phyloP scores from a whole-genome alignment of 306 rosid genomes.

The cucumber (Cucumis sativus) region Cucumber_9930_V3 NC_026657.2:35804001-35804500 shows the following conservation, averaged over 20 bases:
- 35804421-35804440: background rate
- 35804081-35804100: slow-evolving; percentile 64
- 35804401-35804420: background rate
- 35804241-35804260: background rate
- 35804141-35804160: slow-evolving; percentile 11
- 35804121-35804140: slow-evolving; percentile 31
- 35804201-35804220: background rate
- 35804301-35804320: background rate
- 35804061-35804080: slow-evolving; percentile 73
- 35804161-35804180: background rate
- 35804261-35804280: background rate
- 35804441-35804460: background rate
- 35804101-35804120: slow-evolving; percentile 80
- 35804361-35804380: background rate
- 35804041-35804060: slow-evolving; percentile 70
- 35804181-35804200: background rate
- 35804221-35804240: background rate
- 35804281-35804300: background rate
- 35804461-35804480: background rate
- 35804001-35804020: slow-evolving; percentile 18
- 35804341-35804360: background rate
- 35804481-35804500: background rate
- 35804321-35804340: background rate
- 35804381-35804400: background rate
- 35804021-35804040: slow-evolving; percentile 86